Evolutionary conservation across 176 grass and related monocot species (phyloP).

Genomic region (Metroxylon sagu): DNA sequence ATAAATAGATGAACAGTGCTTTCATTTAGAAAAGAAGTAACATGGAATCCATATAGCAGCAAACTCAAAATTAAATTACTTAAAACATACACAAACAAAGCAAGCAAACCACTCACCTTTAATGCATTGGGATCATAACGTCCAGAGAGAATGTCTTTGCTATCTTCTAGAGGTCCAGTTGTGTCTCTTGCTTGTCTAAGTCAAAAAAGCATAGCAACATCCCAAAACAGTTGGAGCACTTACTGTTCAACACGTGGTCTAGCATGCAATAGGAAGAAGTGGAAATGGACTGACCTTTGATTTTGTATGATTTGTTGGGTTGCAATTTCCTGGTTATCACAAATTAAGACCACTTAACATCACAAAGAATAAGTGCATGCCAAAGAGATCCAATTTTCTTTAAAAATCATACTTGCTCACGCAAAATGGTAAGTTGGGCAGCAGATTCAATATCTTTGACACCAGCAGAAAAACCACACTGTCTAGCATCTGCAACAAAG

Average conservation of each 20-base stretch:
- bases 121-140: conserved; percentile 62
- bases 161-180: conserved; percentile 24
- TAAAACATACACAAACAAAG: not conserved
- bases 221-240: not conserved
- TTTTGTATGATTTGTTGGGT: conserved; percentile 81
- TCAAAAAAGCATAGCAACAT: conserved; percentile 7
- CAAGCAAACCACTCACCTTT: conserved; percentile 38
- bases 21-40: too few relatives aligned
- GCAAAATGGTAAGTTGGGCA: conserved; percentile 70
- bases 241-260: not conserved
- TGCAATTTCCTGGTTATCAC: conserved; percentile 69
- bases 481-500: conserved; percentile 7
- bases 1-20: conserved; percentile 1
- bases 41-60: too few relatives aligned
- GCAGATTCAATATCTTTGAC: conserved; percentile 49
- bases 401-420: conserved; percentile 53
- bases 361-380: conserved; percentile 16
- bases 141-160: conserved; percentile 56
- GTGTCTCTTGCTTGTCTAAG: conserved; percentile 49
- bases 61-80: too few relatives aligned
- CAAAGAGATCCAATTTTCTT: conserved; percentile 18
- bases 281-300: conserved; percentile 51
- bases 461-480: not conserved
- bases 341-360: conserved; percentile 25
- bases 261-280: conserved; percentile 11